A percentile compares a stretch with the other conserved stretches of the same genome.
Evolutionary conservation across 1,284 basidiomycete species (phyloP).

Genomic region (Tilletia walkeri): DNA sequence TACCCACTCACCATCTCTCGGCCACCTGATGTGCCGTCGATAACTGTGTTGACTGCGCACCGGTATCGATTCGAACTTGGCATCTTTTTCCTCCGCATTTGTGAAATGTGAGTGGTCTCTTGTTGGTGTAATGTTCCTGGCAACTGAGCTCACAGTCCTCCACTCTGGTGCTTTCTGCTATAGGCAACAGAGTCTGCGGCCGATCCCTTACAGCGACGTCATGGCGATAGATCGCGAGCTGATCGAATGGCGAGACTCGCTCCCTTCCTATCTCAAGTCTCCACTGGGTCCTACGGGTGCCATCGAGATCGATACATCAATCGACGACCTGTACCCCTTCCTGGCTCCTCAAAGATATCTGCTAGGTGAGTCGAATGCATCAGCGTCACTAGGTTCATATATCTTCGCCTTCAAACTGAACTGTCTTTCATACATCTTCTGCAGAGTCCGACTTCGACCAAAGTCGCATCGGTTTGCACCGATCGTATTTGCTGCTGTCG

Average conservation of each 20-base stretch:
- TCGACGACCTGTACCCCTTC: constrained; percentile 14
- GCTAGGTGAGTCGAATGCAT: not conserved
- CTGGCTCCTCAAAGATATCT: constrained; percentile 10
- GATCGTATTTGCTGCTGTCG: constrained; percentile 7
- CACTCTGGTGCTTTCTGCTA: not conserved
- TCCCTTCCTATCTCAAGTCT: constrained; percentile 10
- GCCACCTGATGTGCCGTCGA: not conserved
- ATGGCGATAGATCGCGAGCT: constrained; percentile 15
- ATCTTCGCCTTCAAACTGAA: not conserved
- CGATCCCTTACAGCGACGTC: not conserved
- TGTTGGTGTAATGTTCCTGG: not conserved
- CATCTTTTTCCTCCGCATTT: constrained; percentile 3
- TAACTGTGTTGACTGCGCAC: constrained; percentile 4
- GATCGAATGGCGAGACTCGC: constrained; percentile 6
- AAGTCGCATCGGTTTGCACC: constrained; percentile 3
- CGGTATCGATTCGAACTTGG: constrained; percentile 8
- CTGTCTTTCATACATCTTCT: not conserved
- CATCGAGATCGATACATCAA: constrained; percentile 15
- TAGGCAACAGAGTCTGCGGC: constrained; percentile 4
- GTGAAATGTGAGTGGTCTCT: constrained; percentile 7
- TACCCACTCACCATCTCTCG: not conserved
- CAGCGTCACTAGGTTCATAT: not conserved
- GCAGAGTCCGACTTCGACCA: constrained; percentile 15
- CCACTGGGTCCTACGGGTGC: constrained; percentile 9
- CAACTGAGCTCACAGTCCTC: not conserved